Percentiles rank a stretch among this genome's conserved stretches.
phyloP scores from a whole-genome alignment of 352 stramenopile genomes.

The Globisporangium nunn region DNA sequence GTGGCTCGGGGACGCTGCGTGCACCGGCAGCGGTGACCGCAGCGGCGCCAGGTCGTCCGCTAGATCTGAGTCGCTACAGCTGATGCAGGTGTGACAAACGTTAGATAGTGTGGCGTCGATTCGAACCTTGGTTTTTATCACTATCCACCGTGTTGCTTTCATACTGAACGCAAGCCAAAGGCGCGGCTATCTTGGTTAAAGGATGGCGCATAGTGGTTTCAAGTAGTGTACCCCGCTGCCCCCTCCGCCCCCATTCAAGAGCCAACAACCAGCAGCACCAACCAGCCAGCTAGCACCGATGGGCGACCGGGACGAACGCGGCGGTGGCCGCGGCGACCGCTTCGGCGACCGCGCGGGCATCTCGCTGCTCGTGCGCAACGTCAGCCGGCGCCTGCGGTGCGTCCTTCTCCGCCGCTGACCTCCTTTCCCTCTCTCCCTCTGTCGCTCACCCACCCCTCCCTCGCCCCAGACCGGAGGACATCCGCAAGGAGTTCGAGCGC shows the following conservation, averaged over 20 bases:
- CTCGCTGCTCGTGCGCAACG: constrained; percentile 91
- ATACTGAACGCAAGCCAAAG: too few species aligned
- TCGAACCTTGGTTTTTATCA: too few species aligned
- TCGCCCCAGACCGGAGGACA: constrained; percentile 72
- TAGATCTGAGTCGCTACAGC: constrained; percentile 47
- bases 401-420: constrained; percentile 6
- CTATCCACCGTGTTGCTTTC: too few species aligned
- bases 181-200: not conserved
- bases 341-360: constrained; percentile 67
- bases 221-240: not conserved
- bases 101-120: too few species aligned
- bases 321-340: constrained; percentile 10
- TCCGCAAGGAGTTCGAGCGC: constrained; percentile 89
- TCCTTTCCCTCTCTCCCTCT: not conserved
- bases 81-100: constrained; percentile 6
- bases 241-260: not conserved
- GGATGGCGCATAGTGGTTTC: not conserved
- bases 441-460: not conserved
- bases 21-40: not conserved
- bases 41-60: constrained; percentile 12
- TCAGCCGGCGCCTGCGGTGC: constrained; percentile 84
- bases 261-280: not conserved
- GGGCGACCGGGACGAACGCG: constrained; percentile 8
- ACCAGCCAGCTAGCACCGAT: not conserved
- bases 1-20: not conserved